Evolutionary conservation across 306 rosid genomes (phyloP).

Genomic region (Vigna angularis): DNA sequence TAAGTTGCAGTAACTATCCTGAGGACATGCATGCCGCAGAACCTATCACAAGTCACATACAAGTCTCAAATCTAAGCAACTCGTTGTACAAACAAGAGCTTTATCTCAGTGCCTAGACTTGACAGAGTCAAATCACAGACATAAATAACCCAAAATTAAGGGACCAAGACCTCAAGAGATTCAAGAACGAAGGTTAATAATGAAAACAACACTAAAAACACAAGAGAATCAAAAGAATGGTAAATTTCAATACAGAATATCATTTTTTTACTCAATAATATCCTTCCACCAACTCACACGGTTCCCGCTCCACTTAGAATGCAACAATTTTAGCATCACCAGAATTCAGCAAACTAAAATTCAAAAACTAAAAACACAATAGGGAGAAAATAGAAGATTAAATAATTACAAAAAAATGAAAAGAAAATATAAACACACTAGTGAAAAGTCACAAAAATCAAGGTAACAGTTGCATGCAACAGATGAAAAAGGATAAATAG

Average conservation of each 20-base stretch:
- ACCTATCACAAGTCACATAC: constrained; percentile 52
- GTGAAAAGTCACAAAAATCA: background rate
- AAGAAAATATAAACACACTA: background rate
- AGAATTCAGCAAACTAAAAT: constrained; percentile 7
- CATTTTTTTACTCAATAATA: too few relatives aligned
- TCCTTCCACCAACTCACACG: constrained; percentile 1
- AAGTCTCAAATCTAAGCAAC: constrained; percentile 41
- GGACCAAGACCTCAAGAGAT: constrained; percentile 25
- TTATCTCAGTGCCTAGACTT: constrained; percentile 33
- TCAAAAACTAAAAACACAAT: background rate
- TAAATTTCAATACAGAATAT: constrained; percentile 9
- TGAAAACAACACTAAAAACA: background rate
- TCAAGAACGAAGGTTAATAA: background rate
- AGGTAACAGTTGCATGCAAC: constrained; percentile 33
- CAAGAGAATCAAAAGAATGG: background rate
- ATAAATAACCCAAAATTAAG: constrained; percentile 40
- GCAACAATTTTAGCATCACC: background rate
- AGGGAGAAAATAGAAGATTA: background rate
- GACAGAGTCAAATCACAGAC: constrained; percentile 39
- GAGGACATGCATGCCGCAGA: constrained; percentile 44
- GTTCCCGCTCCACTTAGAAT: constrained; percentile 13
- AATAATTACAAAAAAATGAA: background rate
- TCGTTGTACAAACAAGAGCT: constrained; percentile 38
- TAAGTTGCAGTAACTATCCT: constrained; percentile 35
- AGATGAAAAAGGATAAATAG: too few relatives aligned